A percentile compares a stretch with the other conserved stretches of the same genome.
phyloP scores from a whole-genome alignment of 306 rosid species.

The Ormosia semicastrata region DNA sequence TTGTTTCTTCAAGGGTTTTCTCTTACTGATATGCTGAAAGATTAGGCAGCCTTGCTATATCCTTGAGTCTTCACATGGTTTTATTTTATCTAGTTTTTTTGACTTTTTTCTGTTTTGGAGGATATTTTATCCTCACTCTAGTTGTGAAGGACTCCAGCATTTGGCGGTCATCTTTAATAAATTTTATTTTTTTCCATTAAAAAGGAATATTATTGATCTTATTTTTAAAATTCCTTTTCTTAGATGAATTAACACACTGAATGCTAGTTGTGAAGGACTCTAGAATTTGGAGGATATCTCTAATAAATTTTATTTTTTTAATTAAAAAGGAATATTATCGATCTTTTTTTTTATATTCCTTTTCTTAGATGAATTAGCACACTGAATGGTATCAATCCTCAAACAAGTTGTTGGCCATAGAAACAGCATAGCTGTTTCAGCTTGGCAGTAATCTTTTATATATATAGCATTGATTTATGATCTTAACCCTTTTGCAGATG shows the following conservation, averaged over 20 bases:
- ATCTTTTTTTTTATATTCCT: background rate
- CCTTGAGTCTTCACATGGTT: background rate
- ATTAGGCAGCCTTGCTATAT: background rate
- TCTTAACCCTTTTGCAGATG: slow-evolving; percentile 45
- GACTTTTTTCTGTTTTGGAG: background rate
- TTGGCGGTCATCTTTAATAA: background rate
- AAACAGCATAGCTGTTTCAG: background rate
- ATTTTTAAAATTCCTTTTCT: background rate
- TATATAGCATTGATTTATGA: background rate
- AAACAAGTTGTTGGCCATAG: background rate
- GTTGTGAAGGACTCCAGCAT: background rate
- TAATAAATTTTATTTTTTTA: background rate
- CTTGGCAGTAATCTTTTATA: background rate
- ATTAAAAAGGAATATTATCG: background rate
- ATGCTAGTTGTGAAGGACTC: background rate
- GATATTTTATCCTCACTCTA: background rate
- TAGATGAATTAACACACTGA: background rate
- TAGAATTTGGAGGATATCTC: background rate
- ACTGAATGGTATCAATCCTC: background rate
- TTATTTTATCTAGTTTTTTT: background rate
- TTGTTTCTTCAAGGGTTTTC: background rate
- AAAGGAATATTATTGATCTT: background rate
- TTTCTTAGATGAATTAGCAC: background rate
- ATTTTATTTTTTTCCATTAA: background rate
- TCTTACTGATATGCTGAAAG: background rate